Evolutionary conservation across 2,329 filamentous ascomycete genomes (phyloP).

Genomic region (Chalaropsis thielavioides): DNA sequence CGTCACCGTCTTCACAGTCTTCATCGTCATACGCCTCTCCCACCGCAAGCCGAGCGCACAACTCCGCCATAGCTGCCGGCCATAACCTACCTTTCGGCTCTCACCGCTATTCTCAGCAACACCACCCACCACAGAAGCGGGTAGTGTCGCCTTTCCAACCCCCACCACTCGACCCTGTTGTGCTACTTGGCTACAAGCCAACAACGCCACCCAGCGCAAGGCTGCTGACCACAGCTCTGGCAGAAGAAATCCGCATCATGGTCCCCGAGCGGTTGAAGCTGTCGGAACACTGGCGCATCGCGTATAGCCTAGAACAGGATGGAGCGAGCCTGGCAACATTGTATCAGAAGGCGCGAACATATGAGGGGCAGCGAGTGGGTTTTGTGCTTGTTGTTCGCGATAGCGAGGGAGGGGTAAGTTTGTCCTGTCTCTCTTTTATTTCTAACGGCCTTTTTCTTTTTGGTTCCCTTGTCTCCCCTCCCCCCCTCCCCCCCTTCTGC

Average conservation of each 20-base stretch:
- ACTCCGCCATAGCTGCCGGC: not conserved
- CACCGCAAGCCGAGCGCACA: not conserved
- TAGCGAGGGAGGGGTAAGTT: conserved; percentile 53
- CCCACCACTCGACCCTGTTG: conserved; percentile 71
- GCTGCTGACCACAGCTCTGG: conserved; percentile 57
- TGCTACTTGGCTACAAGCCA: conserved; percentile 49
- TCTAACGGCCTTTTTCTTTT: not conserved
- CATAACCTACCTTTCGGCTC: not conserved
- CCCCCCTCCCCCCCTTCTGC: too few relatives aligned
- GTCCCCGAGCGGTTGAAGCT: conserved; percentile 78
- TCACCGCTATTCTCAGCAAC: conserved; percentile 12
- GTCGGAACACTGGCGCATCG: conserved; percentile 69
- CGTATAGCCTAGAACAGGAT: conserved; percentile 84
- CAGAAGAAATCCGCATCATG: conserved; percentile 85
- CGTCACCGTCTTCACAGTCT: conserved; percentile 18
- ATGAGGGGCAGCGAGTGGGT: conserved; percentile 56
- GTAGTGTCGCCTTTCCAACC: conserved; percentile 69
- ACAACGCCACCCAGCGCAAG: conserved; percentile 45
- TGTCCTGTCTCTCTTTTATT: not conserved
- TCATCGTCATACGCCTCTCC: conserved; percentile 13
- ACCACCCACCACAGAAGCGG: conserved; percentile 35
- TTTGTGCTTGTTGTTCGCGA: conserved; percentile 85
- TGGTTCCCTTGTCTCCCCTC: not conserved
- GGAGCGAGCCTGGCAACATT: conserved; percentile 76
- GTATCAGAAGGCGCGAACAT: conserved; percentile 62